Base-by-base conservation (phyloP, 2,329 filamentous ascomycete genomes). In the Periconia digitata region DNA sequence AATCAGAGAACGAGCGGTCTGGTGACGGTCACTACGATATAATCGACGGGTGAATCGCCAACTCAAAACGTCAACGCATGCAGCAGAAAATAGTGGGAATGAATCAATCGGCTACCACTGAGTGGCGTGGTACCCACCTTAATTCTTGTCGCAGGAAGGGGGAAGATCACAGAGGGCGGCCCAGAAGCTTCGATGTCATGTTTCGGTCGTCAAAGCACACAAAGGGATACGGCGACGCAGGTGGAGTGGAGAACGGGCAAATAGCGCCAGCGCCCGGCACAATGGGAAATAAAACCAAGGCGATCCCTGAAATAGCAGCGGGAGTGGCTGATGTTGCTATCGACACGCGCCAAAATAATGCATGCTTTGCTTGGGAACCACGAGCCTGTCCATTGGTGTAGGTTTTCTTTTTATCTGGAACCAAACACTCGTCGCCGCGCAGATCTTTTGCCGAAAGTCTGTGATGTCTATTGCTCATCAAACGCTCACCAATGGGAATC, bases 161-260 rank as follows among this genome's bases (percentile, higher is more conserved):
- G n/a, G 27, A 32, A 22, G 46, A 21, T 51, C 46, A 46, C 43
- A 45, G 50, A 50, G 29, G 42, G 47, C 32, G 64, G 62, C 65
- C n/a, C 61, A 70, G 65, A 70, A 64, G 50, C 53, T 60, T 68
- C 64, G 63, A 46, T 51, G 54, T 39, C 51, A 44, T 44, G 43
- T 54, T 50, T 58, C 57, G 27, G 27, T 15, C 56, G 56, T 59
- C 56, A 58, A n/a, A n/a, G 58, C 56, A 55, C 48, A 47, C 55
- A 63, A 60, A 62, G 53, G 27, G 10, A 32, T n/a, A n/a, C n/a
- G n/a, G 27, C 5, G 27, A 32, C 10, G 44, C 34, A 39, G 36
- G 18, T 34, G 49, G 62, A 41, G 44, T 53, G 55, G 52, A 53
- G 40, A 53, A 59, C 45, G 54, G 59, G 53, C 58, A 46, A 54